Evolutionary conservation across 306 rosid genomes (phyloP).

Genomic region (Mimosa bimucronata): DNA sequence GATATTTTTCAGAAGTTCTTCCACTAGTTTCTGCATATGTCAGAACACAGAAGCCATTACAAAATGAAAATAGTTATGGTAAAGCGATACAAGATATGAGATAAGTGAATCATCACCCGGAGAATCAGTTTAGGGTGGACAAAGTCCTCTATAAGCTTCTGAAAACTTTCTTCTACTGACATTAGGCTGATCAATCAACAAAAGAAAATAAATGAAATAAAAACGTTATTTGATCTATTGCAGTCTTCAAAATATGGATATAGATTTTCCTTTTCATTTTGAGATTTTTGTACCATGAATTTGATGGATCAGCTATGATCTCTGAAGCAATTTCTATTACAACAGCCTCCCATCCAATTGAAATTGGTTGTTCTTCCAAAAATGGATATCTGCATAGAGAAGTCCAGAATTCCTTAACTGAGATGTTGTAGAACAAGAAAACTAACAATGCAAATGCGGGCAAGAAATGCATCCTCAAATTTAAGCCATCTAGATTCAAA

Average conservation of each 20-base stretch:
- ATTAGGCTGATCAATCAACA: constrained; percentile 53
- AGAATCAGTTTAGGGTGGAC: constrained; percentile 84
- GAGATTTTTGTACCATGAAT: constrained; percentile 50
- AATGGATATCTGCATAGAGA: constrained; percentile 70
- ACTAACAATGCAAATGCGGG: background rate
- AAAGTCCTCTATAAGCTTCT: constrained; percentile 76
- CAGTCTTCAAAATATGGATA: background rate
- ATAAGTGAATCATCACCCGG: constrained; percentile 49
- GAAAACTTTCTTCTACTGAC: constrained; percentile 62
- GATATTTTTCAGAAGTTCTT: constrained; percentile 63
- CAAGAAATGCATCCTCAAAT: background rate
- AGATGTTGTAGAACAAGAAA: background rate
- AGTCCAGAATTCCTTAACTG: background rate
- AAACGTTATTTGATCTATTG: background rate
- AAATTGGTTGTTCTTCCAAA: constrained; percentile 77
- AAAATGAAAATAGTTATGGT: constrained; percentile 13
- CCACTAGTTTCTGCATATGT: constrained; percentile 75
- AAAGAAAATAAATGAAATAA: background rate
- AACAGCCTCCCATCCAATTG: constrained; percentile 82
- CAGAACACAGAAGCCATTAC: constrained; percentile 29
- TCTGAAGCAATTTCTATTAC: constrained; percentile 67
- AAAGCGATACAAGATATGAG: background rate
- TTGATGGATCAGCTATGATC: constrained; percentile 74
- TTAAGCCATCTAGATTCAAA: background rate
- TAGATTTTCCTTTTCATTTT: background rate